phyloP scores from a whole-genome alignment of 2,329 filamentous ascomycete genomes.

The Paecilomyces fulvus region DNA sequence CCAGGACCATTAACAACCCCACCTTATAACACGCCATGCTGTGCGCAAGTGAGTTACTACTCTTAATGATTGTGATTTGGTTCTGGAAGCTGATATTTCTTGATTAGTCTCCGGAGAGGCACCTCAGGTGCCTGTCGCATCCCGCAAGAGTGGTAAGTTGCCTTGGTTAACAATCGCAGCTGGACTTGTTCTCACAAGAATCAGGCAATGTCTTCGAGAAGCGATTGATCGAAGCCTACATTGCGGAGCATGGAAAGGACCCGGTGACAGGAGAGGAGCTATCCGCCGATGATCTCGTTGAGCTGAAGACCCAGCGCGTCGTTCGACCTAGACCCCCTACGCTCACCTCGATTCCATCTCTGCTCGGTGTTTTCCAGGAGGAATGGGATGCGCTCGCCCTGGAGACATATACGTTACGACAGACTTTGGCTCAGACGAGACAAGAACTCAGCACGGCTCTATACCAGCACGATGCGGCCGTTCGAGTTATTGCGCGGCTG shows the following conservation, averaged over 20 bases:
- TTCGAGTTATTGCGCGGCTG: conserved; percentile 83
- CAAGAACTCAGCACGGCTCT: conserved; percentile 90
- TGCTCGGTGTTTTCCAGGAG: conserved; percentile 91
- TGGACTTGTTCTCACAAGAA: conserved; percentile 19
- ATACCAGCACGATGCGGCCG: conserved; percentile 96
- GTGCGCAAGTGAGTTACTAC: conserved; percentile 54
- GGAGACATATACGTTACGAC: conserved; percentile 83
- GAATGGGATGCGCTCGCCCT: conserved; percentile 94
- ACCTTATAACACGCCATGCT: conserved; percentile 41
- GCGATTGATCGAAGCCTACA: conserved; percentile 88
- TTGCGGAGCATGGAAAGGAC: conserved; percentile 86
- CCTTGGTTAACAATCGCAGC: conserved; percentile 7
- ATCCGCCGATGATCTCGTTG: conserved; percentile 73
- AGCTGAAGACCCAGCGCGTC: conserved; percentile 72
- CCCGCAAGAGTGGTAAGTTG: conserved; percentile 77
- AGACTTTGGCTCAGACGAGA: conserved; percentile 79
- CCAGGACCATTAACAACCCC: conserved; percentile 11
- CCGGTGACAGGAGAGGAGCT: conserved; percentile 83
- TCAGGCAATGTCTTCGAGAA: conserved; percentile 87
- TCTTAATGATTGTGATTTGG: conserved; percentile 4
- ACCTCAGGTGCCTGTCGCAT: conserved; percentile 89
- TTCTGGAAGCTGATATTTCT: conserved; percentile 11
- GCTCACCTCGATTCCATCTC: conserved; percentile 88
- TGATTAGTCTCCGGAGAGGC: conserved; percentile 83
- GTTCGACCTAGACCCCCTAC: conserved; percentile 86